Evolutionary conservation across 164 flowering plant species (phyloP), one percentile per base, ranked within the genome.

Genomic region (Kalanchoe fedtschenkoi): DNA sequence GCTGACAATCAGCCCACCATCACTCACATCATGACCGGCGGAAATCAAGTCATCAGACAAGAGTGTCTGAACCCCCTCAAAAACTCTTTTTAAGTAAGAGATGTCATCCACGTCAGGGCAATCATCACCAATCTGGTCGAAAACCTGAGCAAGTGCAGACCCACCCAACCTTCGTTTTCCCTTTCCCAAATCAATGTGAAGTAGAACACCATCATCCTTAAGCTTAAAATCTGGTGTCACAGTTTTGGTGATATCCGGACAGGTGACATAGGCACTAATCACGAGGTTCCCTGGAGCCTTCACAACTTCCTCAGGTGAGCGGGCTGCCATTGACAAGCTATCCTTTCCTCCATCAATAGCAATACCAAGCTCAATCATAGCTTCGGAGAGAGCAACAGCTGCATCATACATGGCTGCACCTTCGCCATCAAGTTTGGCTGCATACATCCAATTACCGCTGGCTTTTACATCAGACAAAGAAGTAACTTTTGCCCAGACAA

Each of bases 401-500:
- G 96, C 96, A 83, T 88, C 98, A 74, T 87, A 89, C 98, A 92
- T 88, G 34, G 75, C 89, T 34, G 96, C 91, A 65, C 98, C 97
- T 70, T 89, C 97, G 32, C 95, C 98, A 73, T 92, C 96, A 60
- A 89, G 86, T 75, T 92, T 92, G 57, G 98, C 98, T 66, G 98
- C 97, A 78, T 89, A 92, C 98, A 92, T 89, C 98, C 95, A 92
- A 61, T 92, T 92, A 19, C 91, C 98, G 76, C 98, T 92, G 4
- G 98, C 97, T 71, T 92, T 92, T 34, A 89, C 96, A 76, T 88
- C 95, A 57, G 84, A 73, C 44, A 86, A 90, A 60, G 95, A 82
- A 57, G 98, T 85, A 22, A 86, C 83, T 72, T 81, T 80, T 4
- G 96, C 96, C 96, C 98, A 92, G 51, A 92, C 87, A 53, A 92